Evolutionary conservation across 495 filamentous ascomycete species (phyloP).

Genomic region (Talaromyces proteolyticus): DNA sequence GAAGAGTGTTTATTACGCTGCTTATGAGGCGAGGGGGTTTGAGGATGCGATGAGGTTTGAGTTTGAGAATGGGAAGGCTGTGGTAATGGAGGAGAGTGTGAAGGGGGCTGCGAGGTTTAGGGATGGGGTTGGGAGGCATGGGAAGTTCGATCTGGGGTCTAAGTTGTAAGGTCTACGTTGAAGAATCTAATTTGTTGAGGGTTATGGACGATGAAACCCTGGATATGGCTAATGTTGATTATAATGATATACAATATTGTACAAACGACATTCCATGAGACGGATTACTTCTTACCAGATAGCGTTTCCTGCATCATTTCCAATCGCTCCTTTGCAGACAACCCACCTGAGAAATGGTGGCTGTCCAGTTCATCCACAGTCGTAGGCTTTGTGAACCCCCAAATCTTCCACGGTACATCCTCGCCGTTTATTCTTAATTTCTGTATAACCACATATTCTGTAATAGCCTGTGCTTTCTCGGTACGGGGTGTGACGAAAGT

Average conservation of each 20-base stretch:
- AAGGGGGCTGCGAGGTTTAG: slow-evolving; percentile 36
- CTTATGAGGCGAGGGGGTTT: slow-evolving; percentile 33
- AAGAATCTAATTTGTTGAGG: too few species aligned
- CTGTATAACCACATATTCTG: slow-evolving; percentile 79
- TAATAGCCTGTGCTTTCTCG: slow-evolving; percentile 55
- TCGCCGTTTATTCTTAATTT: slow-evolving; percentile 48
- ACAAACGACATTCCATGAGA: not conserved
- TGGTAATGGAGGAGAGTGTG: slow-evolving; percentile 31
- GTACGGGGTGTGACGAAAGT: not conserved
- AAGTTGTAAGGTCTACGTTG: not conserved
- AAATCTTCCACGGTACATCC: slow-evolving; percentile 64
- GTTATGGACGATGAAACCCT: too few species aligned
- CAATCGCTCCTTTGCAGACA: slow-evolving; percentile 26
- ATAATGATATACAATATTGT: not conserved
- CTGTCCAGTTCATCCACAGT: slow-evolving; percentile 39
- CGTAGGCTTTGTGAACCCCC: slow-evolving; percentile 63
- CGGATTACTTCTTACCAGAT: not conserved
- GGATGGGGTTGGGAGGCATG: slow-evolving; percentile 33
- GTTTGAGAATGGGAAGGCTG: slow-evolving; percentile 30
- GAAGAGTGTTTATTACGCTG: slow-evolving; percentile 32
- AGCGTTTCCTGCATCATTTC: slow-evolving; percentile 26
- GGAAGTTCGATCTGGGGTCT: slow-evolving; percentile 23
- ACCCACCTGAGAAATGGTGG: slow-evolving; percentile 26
- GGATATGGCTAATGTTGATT: not conserved
- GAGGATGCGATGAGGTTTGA: slow-evolving; percentile 38